Evolutionary conservation across 2,329 filamentous ascomycete genomes (phyloP), one percentile per base, ranked within the genome.

Genomic region (Stachybotrys chartarum): DNA sequence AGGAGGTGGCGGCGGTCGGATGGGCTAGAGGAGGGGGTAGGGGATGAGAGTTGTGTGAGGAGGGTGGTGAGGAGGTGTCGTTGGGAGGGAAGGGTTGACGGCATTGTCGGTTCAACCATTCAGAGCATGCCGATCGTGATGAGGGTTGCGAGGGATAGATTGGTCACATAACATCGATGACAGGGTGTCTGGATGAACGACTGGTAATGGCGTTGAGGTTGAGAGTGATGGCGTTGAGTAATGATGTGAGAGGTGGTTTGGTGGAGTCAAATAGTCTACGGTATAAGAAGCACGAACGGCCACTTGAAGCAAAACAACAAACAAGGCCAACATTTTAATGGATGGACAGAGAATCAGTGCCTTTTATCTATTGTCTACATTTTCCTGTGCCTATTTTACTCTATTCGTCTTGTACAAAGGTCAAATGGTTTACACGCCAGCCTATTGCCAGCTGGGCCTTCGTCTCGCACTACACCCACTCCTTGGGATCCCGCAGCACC

Each of bases 401-500:
- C 14, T 42, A 42, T 42, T 42, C 14, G 35, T 42, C 35, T 42
- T 42, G 35, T 42, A 42, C 35, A 42, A 42, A 5, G 8, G 14
- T 42, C 5, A 5, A 24, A 24, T 24, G 35, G 10, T 42, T 42
- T 42, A 42, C 35, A 42, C 35, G 14, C 14, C 35, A 42, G 24
- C 24, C 24, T 24, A 4, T 42, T 42, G 8, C 8, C 35, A 42
- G 5, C 35, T 42, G 10, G 35, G 14, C 35, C 5, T 42, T 14
- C 24, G 24, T 24, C 24, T 24, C 8, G 14, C 35, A 14, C 35
- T 69, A 86, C 59, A 87, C 81, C 85, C 85, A 88, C 59, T 87
- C 84, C 64, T 79, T 84, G 18, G 86, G 85, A 35, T 82, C 77
- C 66, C 75, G 78, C 59, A 88, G 70, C 51, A 87, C 88, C 57